A percentile compares a stretch with the other conserved stretches of the same genome.
Conservation (phyloP, 192 early-diverging fungal genomes). For the Mortierella claussenii region DNA sequence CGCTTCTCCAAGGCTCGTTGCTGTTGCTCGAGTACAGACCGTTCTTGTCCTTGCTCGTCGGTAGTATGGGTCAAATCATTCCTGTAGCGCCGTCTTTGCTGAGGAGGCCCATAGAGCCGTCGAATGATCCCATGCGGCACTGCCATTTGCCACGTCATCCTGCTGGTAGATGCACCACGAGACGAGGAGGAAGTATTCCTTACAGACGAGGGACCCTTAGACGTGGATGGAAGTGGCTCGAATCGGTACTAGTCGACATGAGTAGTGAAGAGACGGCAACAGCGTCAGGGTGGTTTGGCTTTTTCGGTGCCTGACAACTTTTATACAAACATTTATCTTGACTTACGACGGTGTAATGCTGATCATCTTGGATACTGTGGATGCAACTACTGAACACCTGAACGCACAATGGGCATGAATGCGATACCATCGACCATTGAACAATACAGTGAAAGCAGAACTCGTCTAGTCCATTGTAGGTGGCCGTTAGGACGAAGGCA, state of each 20-base stretch:
- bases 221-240: slow-evolving; percentile 12
- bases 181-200: neutral
- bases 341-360: slow-evolving; percentile 16
- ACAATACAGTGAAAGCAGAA: slow-evolving; percentile 37
- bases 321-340: too few relatives aligned
- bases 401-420: slow-evolving; percentile 30
- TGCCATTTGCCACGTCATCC: neutral
- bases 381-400: slow-evolving; percentile 14
- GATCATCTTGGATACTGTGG: slow-evolving; percentile 20
- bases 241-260: slow-evolving; percentile 18
- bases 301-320: neutral
- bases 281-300: neutral
- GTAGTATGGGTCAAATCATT: neutral
- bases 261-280: neutral
- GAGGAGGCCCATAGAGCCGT: slow-evolving; percentile 24
- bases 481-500: neutral
- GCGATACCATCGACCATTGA: slow-evolving; percentile 36
- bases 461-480: slow-evolving; percentile 11
- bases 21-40: slow-evolving; percentile 8
- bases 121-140: slow-evolving; percentile 30
- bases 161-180: too few relatives aligned
- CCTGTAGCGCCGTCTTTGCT: slow-evolving; percentile 11
- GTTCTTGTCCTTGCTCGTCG: slow-evolving; percentile 4
- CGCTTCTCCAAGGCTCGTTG: slow-evolving; percentile 21
- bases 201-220: neutral